These are phyloP conservation scores for Cynara cardunculus DNA, from an alignment of 129 eudicot genomes.

Conservation along the genomic window DNA sequence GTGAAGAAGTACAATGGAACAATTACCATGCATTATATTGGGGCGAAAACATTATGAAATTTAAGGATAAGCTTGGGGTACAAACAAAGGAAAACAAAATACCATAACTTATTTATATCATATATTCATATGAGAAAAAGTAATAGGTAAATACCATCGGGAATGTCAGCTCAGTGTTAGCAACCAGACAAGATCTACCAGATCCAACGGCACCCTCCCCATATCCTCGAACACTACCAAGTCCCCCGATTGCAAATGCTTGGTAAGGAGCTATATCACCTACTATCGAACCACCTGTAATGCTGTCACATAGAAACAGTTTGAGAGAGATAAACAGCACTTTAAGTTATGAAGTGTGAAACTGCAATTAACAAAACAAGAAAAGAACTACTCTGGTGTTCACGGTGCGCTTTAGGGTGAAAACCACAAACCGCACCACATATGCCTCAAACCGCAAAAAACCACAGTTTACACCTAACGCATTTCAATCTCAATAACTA, in stretches of 20 bases:
- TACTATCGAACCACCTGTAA: conserved; percentile 89
- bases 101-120: not conserved
- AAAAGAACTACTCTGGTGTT: not conserved
- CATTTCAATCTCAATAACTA: no score
- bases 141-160: conserved; percentile 66
- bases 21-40: not conserved
- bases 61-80: not conserved
- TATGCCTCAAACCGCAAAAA: no score
- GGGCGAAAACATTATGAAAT: not conserved
- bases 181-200: conserved; percentile 92
- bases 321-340: not conserved
- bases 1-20: not conserved
- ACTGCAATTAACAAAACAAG: no score
- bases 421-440: no score
- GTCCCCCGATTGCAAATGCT: conserved; percentile 96
- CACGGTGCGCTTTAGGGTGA: no score
- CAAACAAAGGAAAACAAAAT: not conserved
- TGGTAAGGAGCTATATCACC: conserved; percentile 99
- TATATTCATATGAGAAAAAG: not conserved
- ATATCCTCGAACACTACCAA: conserved; percentile 91
- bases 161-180: conserved; percentile 77
- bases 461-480: no score
- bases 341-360: not conserved
- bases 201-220: conserved; percentile 97
- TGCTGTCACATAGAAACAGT: conserved; percentile 41